phyloP scores from a whole-genome alignment of 106 monocot genomes.

The Apostasia shenzhenica region DNA sequence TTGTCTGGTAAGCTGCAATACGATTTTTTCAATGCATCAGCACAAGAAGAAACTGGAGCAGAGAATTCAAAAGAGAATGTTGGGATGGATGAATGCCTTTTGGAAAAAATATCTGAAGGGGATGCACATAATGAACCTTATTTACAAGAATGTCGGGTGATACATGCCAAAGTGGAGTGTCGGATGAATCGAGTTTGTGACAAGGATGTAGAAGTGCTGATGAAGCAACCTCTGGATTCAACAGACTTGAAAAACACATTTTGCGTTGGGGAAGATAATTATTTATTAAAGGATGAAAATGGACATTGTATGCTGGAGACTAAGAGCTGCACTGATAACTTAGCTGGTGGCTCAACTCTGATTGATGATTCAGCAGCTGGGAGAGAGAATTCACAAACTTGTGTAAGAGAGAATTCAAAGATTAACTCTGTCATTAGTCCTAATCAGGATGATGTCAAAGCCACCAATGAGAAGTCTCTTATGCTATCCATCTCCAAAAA shows the following conservation, averaged over 20 bases:
- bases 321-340: neutral
- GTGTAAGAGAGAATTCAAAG: neutral
- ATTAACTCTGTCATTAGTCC: neutral
- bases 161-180: conserved; percentile 23
- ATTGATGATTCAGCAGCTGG: neutral
- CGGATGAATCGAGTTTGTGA: neutral
- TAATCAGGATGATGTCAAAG: neutral
- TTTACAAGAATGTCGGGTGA: conserved; percentile 11
- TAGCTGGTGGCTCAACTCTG: neutral
- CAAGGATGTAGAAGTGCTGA: conserved; percentile 2
- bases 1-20: neutral
- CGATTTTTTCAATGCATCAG: conserved; percentile 3
- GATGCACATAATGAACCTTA: conserved; percentile 12
- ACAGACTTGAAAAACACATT: neutral
- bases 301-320: neutral
- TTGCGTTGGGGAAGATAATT: neutral
- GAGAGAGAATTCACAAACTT: neutral
- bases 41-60: neutral
- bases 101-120: conserved; percentile 4
- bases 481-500: conserved; percentile 2
- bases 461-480: neutral
- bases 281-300: neutral
- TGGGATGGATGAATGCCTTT: neutral
- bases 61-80: conserved; percentile 1
- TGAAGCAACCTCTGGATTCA: neutral